Conservation (phyloP, 306 rosid species). For the Canavalia ensiformis region DNA sequence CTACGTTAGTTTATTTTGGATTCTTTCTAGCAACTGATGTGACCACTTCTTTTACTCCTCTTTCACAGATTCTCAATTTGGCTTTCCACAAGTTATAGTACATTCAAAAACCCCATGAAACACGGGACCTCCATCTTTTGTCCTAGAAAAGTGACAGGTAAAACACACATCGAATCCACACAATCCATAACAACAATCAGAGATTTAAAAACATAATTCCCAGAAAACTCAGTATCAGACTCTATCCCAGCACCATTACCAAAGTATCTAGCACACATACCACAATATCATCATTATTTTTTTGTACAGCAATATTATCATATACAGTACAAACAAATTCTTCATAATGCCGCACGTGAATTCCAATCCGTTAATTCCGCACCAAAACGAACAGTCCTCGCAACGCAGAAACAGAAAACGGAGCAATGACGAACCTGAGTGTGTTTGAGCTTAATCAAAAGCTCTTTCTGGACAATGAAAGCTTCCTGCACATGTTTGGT, state of each 20-base stretch:
- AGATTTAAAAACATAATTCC: neutral
- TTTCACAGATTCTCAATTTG: slow-evolving; percentile 1
- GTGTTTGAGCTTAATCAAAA: slow-evolving; percentile 69
- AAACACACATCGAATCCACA: slow-evolving; percentile 32
- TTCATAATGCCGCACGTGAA: slow-evolving; percentile 5
- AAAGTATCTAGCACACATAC: neutral
- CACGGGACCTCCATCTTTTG: neutral
- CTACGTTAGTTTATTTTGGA: neutral
- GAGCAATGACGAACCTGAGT: slow-evolving; percentile 68
- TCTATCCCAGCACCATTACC: neutral
- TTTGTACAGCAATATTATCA: neutral
- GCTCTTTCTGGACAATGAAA: slow-evolving; percentile 75
- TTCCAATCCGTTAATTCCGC: slow-evolving; percentile 37
- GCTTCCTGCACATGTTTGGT: slow-evolving; percentile 71
- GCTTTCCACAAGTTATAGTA: slow-evolving; percentile 14
- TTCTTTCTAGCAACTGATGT: slow-evolving; percentile 1
- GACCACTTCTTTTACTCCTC: neutral
- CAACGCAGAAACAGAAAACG: neutral
- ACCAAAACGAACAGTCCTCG: slow-evolving; percentile 13
- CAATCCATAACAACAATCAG: slow-evolving; percentile 8
- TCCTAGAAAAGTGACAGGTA: neutral
- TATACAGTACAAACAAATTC: neutral
- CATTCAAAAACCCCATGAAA: neutral
- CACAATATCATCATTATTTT: neutral
- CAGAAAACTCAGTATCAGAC: neutral